Evolutionary conservation across 139 green algal genomes (phyloP).

Genomic region (Spirogloea muscicola): DNA sequence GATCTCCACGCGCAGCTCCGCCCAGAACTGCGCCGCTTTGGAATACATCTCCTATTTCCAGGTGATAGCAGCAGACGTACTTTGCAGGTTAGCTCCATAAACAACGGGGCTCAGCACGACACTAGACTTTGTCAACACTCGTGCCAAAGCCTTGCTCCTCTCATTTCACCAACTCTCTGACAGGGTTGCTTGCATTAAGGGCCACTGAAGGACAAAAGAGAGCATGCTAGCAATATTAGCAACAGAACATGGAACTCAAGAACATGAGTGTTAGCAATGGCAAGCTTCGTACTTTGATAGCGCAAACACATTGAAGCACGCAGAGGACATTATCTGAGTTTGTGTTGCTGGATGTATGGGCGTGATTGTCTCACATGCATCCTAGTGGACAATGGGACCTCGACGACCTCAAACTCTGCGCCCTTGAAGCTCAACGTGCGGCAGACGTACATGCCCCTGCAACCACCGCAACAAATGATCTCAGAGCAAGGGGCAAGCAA

Average conservation of each 20-base stretch:
- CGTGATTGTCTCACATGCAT: conserved; percentile 24
- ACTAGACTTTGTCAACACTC: too few relatives aligned
- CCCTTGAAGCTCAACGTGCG: conserved; percentile 72
- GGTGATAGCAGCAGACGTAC: not conserved
- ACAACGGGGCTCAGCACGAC: too few relatives aligned
- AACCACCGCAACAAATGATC: conserved; percentile 9
- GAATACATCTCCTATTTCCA: conserved; percentile 44
- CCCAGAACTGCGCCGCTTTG: conserved; percentile 36
- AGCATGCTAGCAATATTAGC: too few relatives aligned
- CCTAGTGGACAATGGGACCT: conserved; percentile 17
- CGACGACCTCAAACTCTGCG: conserved; percentile 69
- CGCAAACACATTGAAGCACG: not conserved
- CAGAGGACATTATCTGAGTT: not conserved
- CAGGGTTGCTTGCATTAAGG: too few relatives aligned
- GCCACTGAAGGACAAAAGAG: too few relatives aligned
- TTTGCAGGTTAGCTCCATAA: too few relatives aligned
- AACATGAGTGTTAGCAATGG: not conserved
- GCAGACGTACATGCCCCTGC: conserved; percentile 71
- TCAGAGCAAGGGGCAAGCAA: too few relatives aligned
- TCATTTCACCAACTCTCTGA: too few relatives aligned
- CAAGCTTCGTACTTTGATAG: not conserved
- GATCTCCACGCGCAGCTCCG: conserved; percentile 38
- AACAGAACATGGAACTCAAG: not conserved
- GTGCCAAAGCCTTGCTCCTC: too few relatives aligned
- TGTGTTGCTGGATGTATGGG: not conserved